Conservation (phyloP, 352 stramenopile species). For the Pythium phragmiticola region DNA sequence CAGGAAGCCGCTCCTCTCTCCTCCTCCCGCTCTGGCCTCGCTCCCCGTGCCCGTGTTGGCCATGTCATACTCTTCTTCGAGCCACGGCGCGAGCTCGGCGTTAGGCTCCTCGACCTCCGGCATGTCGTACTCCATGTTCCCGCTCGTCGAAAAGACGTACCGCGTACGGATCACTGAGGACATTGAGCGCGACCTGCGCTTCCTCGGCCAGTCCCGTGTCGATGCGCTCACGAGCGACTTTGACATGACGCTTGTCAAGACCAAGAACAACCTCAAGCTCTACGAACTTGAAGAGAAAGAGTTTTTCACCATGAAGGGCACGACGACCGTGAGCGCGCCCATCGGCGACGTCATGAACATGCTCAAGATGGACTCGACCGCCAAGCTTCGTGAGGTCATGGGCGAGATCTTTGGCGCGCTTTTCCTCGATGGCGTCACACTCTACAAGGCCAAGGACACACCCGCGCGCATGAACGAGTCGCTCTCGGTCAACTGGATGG, state of each 20-base stretch:
- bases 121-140: conserved; percentile 74
- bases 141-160: conserved; percentile 84
- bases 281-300: conserved; percentile 80
- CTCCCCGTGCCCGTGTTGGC: background rate
- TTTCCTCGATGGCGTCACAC: conserved; percentile 76
- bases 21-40: background rate
- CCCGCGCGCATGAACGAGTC: conserved; percentile 57
- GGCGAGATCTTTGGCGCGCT: conserved; percentile 81
- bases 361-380: conserved; percentile 68
- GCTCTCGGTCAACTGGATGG: conserved; percentile 81
- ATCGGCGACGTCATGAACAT: conserved; percentile 83
- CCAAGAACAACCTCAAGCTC: conserved; percentile 67
- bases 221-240: conserved; percentile 80
- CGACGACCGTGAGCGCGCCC: conserved; percentile 63
- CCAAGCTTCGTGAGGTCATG: conserved; percentile 71
- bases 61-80: conserved; percentile 23
- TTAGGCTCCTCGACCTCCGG: background rate
- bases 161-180: conserved; percentile 70
- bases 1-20: background rate
- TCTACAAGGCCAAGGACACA: conserved; percentile 63
- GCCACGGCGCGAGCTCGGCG: conserved; percentile 8
- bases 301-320: conserved; percentile 86
- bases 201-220: conserved; percentile 78
- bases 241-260: conserved; percentile 76
- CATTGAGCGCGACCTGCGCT: conserved; percentile 84